Evolutionary conservation across 2,329 filamentous ascomycete genomes (phyloP).

Genomic region (Cryphonectria japonica): DNA sequence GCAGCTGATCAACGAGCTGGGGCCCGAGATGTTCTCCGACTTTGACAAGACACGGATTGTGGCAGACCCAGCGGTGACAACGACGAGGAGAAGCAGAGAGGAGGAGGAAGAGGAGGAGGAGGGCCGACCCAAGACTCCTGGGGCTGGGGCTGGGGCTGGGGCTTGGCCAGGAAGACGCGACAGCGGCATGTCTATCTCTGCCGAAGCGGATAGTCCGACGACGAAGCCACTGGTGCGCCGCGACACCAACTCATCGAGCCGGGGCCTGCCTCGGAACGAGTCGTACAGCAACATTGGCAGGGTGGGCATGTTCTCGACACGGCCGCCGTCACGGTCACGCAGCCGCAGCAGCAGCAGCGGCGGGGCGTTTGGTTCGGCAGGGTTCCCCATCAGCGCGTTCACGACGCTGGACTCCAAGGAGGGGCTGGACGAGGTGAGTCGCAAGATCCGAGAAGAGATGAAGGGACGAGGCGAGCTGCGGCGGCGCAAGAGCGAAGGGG

Average conservation of each 20-base stretch:
- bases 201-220: constrained; percentile 39
- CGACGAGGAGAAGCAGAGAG: neutral
- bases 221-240: constrained; percentile 44
- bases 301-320: constrained; percentile 87
- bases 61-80: constrained; percentile 49
- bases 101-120: constrained; percentile 36
- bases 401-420: constrained; percentile 69
- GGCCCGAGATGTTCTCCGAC: constrained; percentile 96
- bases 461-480: constrained; percentile 68
- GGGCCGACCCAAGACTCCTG: constrained; percentile 35
- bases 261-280: constrained; percentile 78
- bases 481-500: constrained; percentile 54
- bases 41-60: constrained; percentile 80
- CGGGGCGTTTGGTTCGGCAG: constrained; percentile 61
- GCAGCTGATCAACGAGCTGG: constrained; percentile 90
- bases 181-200: constrained; percentile 52
- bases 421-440: constrained; percentile 80
- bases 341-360: constrained; percentile 72
- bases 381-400: constrained; percentile 71
- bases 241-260: constrained; percentile 59
- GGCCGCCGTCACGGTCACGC: constrained; percentile 75
- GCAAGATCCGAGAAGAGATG: constrained; percentile 86
- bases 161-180: constrained; percentile 43
- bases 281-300: constrained; percentile 88
- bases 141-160: constrained; percentile 24